A percentile compares a stretch with the other conserved stretches of the same genome.
These are phyloP conservation scores for Schizophyllum amplum DNA, from an alignment of 1,284 basidiomycete genomes.

Conservation along the genomic window DNA sequence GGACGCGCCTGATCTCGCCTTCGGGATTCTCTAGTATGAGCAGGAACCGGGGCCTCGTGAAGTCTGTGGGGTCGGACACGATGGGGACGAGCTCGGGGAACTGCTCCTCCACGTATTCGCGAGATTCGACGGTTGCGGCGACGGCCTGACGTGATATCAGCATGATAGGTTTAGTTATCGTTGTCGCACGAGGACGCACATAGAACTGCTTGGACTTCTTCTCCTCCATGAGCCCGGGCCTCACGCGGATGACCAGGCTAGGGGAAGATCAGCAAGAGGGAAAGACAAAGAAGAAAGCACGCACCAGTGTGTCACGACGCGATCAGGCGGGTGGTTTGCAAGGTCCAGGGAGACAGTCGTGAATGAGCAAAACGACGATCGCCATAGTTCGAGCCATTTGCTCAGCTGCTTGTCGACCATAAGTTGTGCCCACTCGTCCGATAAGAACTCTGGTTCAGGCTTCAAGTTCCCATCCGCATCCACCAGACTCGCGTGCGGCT, in stretches of 20 bases:
- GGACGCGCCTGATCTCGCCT: not conserved
- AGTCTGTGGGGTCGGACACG: not conserved
- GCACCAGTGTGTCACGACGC: not conserved
- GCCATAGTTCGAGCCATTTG: not conserved
- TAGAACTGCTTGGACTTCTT: not conserved
- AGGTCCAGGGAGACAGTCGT: not conserved
- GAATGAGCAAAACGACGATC: not conserved
- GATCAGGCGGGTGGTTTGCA: not conserved
- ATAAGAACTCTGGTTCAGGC: not conserved
- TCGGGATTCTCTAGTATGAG: not conserved
- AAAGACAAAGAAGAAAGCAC: not conserved
- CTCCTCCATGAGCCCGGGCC: not conserved
- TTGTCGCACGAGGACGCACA: too few species aligned
- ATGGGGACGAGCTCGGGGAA: not conserved
- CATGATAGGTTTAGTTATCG: too few species aligned
- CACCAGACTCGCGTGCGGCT: not conserved
- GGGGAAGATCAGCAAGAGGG: not conserved
- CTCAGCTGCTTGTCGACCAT: not conserved
- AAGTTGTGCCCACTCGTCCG: not conserved
- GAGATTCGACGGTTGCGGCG: not conserved
- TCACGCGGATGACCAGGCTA: not conserved
- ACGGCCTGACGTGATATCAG: not conserved
- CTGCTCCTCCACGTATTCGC: not conserved
- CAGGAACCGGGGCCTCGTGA: not conserved
- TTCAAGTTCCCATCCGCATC: not conserved